Base-by-base conservation (phyloP, 1,284 basidiomycete species). In the Porogramme epimiltina region DNA sequence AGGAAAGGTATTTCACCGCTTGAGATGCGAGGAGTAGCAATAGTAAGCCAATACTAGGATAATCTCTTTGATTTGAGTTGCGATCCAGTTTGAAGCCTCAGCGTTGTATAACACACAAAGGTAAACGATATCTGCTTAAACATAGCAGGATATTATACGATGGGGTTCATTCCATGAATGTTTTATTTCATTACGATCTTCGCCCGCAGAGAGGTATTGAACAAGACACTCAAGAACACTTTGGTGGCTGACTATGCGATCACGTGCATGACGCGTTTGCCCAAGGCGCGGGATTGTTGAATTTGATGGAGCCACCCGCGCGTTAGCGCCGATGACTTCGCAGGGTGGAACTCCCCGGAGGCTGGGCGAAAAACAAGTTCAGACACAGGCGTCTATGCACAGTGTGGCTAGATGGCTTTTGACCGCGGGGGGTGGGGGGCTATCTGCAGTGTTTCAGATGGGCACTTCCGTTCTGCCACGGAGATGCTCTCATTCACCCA, bases 241-340 rank as follows among this genome's bases (percentile, higher is more conserved):
- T 9, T 6, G 16, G 34, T 9, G n/a, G n/a, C 13, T 9, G 9
- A 6, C 28, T 6, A 52, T 46, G 50, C 46, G 55, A 40, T 65
- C 72, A 71, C 58, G 71, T 73, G 70, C 68, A 25, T 15, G 38
- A 62, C 70, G 64, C 70, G 70, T 37, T 37, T 6, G 8, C 28
- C 68, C 65, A 60, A 63, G 66, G 66, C 63, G 59, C 66, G 70
- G 42, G 46, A 43, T 31, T 45, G 45, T 51, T 51, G 50, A 51
- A 51, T 20, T 42, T 45, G 45, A 45, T 38, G 26, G 45, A 52
- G 52, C 51, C 50, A 49, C 50, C 34, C 47, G 43, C 49, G 45
- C 50, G 51, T 37, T 41, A 42, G 31, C 51, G 51, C 46, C 42
- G 18, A 9, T 9, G 19, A 43, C 18, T 31, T 13, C 45, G 31